Percentiles rank a stretch among this genome's conserved stretches.
phyloP scores from a whole-genome alignment of 2,329 filamentous ascomycete species.

The Aspergillus chevalieri region DNA sequence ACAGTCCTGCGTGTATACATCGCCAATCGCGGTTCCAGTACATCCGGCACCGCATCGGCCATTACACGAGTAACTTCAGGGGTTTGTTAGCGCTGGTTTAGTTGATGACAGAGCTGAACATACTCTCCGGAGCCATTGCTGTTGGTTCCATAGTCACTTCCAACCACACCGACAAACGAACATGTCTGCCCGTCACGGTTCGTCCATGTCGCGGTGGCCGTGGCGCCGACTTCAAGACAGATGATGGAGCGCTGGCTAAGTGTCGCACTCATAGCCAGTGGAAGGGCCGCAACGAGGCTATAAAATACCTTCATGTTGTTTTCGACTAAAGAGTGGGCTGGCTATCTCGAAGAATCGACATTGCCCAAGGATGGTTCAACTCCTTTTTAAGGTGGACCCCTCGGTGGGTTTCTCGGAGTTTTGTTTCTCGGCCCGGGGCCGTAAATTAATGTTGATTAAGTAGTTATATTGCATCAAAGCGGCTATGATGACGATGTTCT shows the following conservation, averaged over 20 bases:
- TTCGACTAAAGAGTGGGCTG: background rate
- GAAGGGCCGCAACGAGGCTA: slow-evolving; percentile 1
- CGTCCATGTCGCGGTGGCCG: slow-evolving; percentile 11
- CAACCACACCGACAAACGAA: slow-evolving; percentile 8
- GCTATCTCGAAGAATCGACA: background rate
- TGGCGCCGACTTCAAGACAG: slow-evolving; percentile 10
- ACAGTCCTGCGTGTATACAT: slow-evolving; percentile 15
- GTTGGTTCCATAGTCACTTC: slow-evolving; percentile 11
- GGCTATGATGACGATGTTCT: no score
- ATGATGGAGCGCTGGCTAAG: slow-evolving; percentile 8
- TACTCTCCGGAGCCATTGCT: slow-evolving; percentile 10
- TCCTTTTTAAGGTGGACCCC: no score
- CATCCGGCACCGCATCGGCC: slow-evolving; percentile 14
- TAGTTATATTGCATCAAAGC: no score
- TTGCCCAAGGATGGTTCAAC: no score
- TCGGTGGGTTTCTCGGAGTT: no score
- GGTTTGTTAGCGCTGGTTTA: background rate
- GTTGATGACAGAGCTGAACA: background rate
- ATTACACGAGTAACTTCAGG: slow-evolving; percentile 13
- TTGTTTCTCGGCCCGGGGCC: no score
- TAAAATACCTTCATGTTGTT: background rate
- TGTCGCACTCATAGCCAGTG: background rate
- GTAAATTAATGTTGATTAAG: no score
- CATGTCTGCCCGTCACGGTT: slow-evolving; percentile 11
- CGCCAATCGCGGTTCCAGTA: slow-evolving; percentile 7